phyloP scores from a whole-genome alignment of 345 rosid genomes.

The Lepidium africanum region DNA sequence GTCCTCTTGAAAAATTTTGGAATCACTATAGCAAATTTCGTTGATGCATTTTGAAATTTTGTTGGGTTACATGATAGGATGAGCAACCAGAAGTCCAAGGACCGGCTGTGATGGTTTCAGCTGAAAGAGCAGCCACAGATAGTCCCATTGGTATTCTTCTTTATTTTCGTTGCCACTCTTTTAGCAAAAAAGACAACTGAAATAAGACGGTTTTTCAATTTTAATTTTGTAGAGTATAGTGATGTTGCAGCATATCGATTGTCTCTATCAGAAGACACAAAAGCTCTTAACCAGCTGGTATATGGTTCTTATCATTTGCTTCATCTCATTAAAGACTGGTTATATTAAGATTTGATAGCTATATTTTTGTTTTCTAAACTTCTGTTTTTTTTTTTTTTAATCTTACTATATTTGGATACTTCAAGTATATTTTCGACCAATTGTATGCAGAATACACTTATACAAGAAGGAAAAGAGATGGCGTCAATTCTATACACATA shows the following conservation, averaged over 20 bases:
- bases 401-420: not conserved
- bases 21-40: not conserved
- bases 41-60: not conserved
- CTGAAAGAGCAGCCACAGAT: constrained; percentile 74
- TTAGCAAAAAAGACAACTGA: not conserved
- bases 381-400: constrained; percentile 21
- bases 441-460: constrained; percentile 64
- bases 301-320: constrained; percentile 2
- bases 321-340: not conserved
- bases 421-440: not conserved
- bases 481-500: constrained; percentile 91
- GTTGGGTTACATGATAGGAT: constrained; percentile 40
- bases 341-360: not conserved
- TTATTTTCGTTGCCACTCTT: not conserved
- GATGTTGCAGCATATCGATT: constrained; percentile 89
- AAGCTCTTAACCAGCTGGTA: constrained; percentile 97
- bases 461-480: constrained; percentile 98
- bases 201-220: not conserved
- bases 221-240: constrained; percentile 54
- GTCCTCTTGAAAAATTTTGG: not conserved
- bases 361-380: constrained; percentile 18
- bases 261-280: constrained; percentile 95
- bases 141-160: constrained; percentile 70
- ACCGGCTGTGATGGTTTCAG: constrained; percentile 69
- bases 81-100: constrained; percentile 98